Percentiles rank a stretch among this genome's conserved stretches.
These are phyloP conservation scores for Coelastrella sp. DNA, from an alignment of 139 green algal genomes.

Conservation along the genomic window DNA sequence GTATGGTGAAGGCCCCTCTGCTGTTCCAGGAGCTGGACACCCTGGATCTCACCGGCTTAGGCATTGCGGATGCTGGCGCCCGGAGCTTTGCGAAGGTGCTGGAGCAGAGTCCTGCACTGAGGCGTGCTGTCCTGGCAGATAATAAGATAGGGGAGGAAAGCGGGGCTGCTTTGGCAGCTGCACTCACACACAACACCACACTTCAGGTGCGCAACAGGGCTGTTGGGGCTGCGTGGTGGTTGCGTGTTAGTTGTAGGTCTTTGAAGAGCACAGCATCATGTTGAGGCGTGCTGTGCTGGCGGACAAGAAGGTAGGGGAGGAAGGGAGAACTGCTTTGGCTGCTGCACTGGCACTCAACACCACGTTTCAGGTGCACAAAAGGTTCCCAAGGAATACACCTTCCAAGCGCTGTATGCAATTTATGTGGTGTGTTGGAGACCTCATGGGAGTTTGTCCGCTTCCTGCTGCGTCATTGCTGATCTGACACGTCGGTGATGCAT, in stretches of 20 bases:
- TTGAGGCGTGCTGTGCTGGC: conserved; percentile 40
- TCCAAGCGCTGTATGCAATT: background rate
- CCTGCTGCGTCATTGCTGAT: no score
- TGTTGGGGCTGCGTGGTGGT: no score
- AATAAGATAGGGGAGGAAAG: conserved; percentile 48
- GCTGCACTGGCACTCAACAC: background rate
- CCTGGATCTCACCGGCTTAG: conserved; percentile 40
- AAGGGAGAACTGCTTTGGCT: background rate
- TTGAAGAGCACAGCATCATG: no score
- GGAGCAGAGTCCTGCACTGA: conserved; percentile 18
- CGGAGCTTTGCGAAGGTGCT: conserved; percentile 19
- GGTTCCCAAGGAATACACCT: background rate
- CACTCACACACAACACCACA: background rate
- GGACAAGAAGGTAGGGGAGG: conserved; percentile 49
- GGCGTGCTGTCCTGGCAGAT: conserved; percentile 41
- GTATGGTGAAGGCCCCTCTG: conserved; percentile 29
- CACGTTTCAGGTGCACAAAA: conserved; percentile 4
- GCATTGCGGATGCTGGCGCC: conserved; percentile 38
- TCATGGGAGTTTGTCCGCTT: no score
- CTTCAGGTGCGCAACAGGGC: no score
- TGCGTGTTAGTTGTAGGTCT: no score
- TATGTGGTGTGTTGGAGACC: no score
- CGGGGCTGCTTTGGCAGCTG: conserved; percentile 3
- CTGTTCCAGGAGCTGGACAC: conserved; percentile 46
- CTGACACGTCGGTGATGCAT: no score